Conservation (phyloP, 177 flowering plant genomes). For the Vitis hybrid region DNA sequence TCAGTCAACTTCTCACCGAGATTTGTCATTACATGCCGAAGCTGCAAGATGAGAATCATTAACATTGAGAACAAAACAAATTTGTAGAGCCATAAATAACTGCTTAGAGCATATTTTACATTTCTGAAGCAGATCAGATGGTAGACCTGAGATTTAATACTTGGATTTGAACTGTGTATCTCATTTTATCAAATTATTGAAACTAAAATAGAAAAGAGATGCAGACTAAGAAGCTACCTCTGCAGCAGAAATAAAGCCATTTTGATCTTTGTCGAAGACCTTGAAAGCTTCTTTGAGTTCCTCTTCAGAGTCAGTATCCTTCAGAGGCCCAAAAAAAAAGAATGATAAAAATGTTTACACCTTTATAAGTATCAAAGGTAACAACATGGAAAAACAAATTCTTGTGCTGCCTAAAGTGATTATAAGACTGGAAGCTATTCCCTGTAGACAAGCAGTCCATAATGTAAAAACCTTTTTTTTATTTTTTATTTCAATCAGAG, state of each 20-base stretch:
- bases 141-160: neutral
- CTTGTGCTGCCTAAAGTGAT: neutral
- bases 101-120: neutral
- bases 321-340: neutral
- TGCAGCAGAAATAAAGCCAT: conserved; percentile 72
- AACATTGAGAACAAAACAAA: neutral
- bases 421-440: neutral
- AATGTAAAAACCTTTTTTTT: too few relatives aligned
- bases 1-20: conserved; percentile 70
- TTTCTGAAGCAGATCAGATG: neutral
- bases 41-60: conserved; percentile 25
- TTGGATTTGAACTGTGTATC: neutral
- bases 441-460: too few relatives aligned
- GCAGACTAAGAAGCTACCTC: conserved; percentile 31
- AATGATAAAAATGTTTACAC: neutral
- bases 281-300: conserved; percentile 68
- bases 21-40: conserved; percentile 72
- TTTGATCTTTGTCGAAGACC: conserved; percentile 72
- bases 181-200: neutral
- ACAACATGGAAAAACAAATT: neutral
- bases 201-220: neutral
- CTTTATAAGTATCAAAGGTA: neutral
- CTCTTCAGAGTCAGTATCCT: conserved; percentile 72
- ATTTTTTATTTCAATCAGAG: too few relatives aligned
- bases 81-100: neutral